Percentiles rank a stretch among this genome's conserved stretches.
These are phyloP conservation scores for Intubia oerlemansii DNA, from an alignment of 2,329 filamentous ascomycete species.

Conservation along the genomic window DNA sequence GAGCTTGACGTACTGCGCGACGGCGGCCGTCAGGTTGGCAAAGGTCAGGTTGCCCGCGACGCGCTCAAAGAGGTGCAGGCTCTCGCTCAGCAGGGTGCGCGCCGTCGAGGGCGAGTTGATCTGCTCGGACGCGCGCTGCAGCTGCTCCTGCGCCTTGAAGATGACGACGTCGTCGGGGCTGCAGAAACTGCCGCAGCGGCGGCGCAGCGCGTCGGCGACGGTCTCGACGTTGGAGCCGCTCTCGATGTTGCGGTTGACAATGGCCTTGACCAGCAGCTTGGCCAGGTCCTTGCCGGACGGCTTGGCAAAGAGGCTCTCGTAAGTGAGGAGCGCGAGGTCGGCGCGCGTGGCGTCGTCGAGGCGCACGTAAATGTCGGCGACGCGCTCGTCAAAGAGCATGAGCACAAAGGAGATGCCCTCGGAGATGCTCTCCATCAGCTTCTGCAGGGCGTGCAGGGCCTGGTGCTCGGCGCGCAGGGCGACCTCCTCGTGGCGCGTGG, in stretches of 20 bases:
- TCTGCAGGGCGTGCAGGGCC: conserved; percentile 67
- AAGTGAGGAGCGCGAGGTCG: conserved; percentile 58
- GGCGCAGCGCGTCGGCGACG: conserved; percentile 78
- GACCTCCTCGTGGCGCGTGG: conserved; percentile 75
- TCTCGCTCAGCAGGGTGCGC: conserved; percentile 68
- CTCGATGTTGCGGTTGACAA: conserved; percentile 93
- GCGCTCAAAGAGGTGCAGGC: conserved; percentile 67
- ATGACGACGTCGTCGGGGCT: conserved; percentile 93
- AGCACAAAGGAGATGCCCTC: conserved; percentile 93
- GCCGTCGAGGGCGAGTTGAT: conserved; percentile 54
- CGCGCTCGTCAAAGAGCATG: conserved; percentile 82
- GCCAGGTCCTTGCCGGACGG: conserved; percentile 67
- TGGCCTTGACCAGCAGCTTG: conserved; percentile 87
- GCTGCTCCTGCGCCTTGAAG: conserved; percentile 91
- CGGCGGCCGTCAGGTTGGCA: conserved; percentile 58
- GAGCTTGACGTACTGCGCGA: conserved; percentile 58
- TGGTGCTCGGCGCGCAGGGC: conserved; percentile 88
- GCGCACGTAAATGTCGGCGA: conserved; percentile 66
- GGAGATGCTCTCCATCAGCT: conserved; percentile 73
- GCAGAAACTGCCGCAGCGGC: conserved; percentile 91
- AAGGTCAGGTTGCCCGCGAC: conserved; percentile 67
- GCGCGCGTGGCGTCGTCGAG: conserved; percentile 50
- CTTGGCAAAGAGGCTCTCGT: conserved; percentile 69
- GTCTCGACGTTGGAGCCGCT: conserved; percentile 96
- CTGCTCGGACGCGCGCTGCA: conserved; percentile 72